Conservation (phyloP, 2,329 filamentous ascomycete species). For the Colletotrichum phormii region DNA sequence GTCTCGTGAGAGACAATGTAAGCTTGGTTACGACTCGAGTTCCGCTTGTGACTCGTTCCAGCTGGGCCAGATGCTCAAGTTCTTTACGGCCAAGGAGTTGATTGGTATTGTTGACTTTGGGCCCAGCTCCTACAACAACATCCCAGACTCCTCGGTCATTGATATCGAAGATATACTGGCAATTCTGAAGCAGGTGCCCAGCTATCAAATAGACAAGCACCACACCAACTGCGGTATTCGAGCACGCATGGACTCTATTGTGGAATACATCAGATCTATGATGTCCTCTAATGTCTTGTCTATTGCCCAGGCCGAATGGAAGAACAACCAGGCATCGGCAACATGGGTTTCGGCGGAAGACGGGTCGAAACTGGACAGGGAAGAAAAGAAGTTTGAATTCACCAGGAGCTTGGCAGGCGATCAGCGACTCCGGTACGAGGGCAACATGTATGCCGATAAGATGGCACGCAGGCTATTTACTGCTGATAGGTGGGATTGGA, state of each 20-base stretch:
- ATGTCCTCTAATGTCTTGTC: constrained; percentile 59
- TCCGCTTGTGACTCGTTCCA: constrained; percentile 82
- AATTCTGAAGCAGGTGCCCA: constrained; percentile 73
- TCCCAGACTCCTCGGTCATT: constrained; percentile 64
- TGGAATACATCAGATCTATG: constrained; percentile 73
- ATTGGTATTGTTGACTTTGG: constrained; percentile 70
- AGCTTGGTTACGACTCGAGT: constrained; percentile 79
- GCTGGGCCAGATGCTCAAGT: constrained; percentile 81
- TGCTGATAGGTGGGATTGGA: constrained; percentile 70
- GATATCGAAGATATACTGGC: constrained; percentile 72
- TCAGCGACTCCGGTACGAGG: constrained; percentile 60
- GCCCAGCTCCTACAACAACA: constrained; percentile 55
- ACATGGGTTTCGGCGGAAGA: constrained; percentile 52
- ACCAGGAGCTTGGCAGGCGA: constrained; percentile 63
- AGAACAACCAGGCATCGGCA: constrained; percentile 49
- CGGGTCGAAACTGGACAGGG: constrained; percentile 11
- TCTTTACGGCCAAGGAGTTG: constrained; percentile 72
- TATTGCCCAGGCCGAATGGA: constrained; percentile 60
- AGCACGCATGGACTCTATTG: constrained; percentile 71
- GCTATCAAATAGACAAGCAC: constrained; percentile 79
- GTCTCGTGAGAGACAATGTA: constrained; percentile 75
- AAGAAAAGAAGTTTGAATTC: constrained; percentile 56
- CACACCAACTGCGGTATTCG: constrained; percentile 80
- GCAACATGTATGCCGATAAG: constrained; percentile 61
- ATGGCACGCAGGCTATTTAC: constrained; percentile 67